Conservation (phyloP, 495 filamentous ascomycete genomes). For the Aspergillus taichungensis region DNA sequence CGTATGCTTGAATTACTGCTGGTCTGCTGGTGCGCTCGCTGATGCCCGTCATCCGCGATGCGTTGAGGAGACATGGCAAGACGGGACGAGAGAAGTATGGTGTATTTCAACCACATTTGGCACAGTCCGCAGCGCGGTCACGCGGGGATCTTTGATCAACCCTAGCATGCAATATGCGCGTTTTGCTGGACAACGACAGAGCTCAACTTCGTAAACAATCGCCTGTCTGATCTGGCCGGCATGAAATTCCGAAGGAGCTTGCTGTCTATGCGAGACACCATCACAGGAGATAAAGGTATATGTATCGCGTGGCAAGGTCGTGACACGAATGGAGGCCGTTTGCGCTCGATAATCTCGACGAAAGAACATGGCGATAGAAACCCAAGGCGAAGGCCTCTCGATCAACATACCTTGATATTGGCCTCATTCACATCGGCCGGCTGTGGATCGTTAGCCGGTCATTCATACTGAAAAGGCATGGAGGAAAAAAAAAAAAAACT, state of each 20-base stretch:
- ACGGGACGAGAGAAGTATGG: conserved; percentile 17
- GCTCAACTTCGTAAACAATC: conserved; percentile 32
- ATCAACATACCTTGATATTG: conserved; percentile 99
- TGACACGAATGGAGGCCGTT: conserved; percentile 26
- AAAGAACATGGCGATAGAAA: conserved; percentile 43
- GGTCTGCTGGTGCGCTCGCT: conserved; percentile 56
- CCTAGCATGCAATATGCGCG: conserved; percentile 13
- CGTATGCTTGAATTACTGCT: conserved; percentile 17
- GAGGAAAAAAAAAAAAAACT: conserved; percentile 25
- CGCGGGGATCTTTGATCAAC: conserved; percentile 13
- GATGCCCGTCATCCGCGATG: conserved; percentile 33
- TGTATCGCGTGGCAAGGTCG: conserved; percentile 23
- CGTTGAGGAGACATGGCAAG: conserved; percentile 10
- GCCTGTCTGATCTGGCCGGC: conserved; percentile 10
- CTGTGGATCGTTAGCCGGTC: conserved; percentile 51
- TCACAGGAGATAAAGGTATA: conserved; percentile 16
- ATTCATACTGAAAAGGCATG: neutral
- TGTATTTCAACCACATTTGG: conserved; percentile 20
- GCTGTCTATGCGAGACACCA: conserved; percentile 24
- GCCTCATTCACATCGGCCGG: conserved; percentile 88
- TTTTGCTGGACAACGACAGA: conserved; percentile 32
- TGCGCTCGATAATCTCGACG: conserved; percentile 38
- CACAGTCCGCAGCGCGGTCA: conserved; percentile 28
- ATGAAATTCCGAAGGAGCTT: conserved; percentile 34
- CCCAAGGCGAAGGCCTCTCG: conserved; percentile 48